These are phyloP conservation scores for Neopestalotiopsis rosae DNA, from an alignment of 2,329 filamentous ascomycete species.

Conservation along the genomic window DNA sequence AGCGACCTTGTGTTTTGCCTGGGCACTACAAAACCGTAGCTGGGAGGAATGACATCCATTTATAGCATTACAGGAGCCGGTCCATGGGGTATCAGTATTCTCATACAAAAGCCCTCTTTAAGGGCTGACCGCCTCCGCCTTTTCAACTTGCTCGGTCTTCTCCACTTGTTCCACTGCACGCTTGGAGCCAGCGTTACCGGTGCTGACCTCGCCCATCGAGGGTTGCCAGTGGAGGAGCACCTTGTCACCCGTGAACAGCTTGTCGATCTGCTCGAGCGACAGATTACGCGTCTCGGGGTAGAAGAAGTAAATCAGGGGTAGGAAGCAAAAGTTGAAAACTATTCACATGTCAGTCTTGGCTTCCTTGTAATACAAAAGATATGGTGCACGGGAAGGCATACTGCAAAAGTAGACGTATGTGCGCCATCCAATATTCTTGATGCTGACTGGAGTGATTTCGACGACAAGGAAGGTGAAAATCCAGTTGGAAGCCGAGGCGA, in stretches of 20 bases:
- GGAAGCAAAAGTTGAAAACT: conserved; percentile 37
- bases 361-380: neutral
- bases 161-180: neutral
- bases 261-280: conserved; percentile 37
- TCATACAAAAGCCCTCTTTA: neutral
- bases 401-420: conserved; percentile 30
- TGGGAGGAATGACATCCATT: neutral
- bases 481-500: conserved; percentile 45
- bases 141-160: neutral
- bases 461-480: conserved; percentile 31
- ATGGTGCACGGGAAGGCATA: neutral
- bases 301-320: conserved; percentile 12
- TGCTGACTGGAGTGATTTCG: conserved; percentile 25
- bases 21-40: neutral
- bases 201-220: conserved; percentile 10
- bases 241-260: conserved; percentile 16
- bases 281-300: conserved; percentile 29
- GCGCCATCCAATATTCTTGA: conserved; percentile 23
- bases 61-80: neutral
- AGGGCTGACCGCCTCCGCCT: neutral
- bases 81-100: neutral
- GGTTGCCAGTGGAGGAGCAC: conserved; percentile 12
- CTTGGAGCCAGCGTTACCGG: neutral
- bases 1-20: neutral
- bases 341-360: conserved; percentile 31